Conservation (phyloP, 208 protist species). For the Wallacemonas collosoma region DNA sequence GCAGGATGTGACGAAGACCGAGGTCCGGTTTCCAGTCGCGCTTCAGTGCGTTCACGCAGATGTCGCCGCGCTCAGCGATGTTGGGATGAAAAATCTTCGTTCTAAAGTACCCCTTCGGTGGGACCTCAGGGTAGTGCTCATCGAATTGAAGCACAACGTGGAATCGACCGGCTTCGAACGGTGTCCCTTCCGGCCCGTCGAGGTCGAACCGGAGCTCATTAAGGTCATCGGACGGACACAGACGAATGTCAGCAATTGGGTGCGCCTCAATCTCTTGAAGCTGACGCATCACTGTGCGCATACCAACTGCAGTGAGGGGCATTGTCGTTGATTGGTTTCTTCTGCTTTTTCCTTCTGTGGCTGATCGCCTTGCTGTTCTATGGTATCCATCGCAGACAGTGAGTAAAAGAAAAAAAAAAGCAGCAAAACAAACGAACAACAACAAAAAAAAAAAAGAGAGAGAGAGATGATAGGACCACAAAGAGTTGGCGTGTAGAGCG, state of each 20-base stretch:
- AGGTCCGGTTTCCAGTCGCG: conserved; percentile 95
- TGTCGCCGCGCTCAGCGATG: conserved; percentile 97
- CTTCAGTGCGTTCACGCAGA: conserved; percentile 99
- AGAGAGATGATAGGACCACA: not conserved
- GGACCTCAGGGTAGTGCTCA: conserved; percentile 93
- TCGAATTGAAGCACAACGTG: conserved; percentile 91
- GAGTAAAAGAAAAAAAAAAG: conserved; percentile 8
- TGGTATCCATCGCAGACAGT: not conserved
- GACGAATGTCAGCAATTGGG: conserved; percentile 90
- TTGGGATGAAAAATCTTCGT: conserved; percentile 99
- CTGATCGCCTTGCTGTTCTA: too few relatives aligned
- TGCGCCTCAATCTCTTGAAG: conserved; percentile 69
- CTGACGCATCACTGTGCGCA: conserved; percentile 87
- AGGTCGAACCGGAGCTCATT: conserved; percentile 93
- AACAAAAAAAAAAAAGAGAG: conserved; percentile 21
- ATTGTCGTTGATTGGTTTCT: conserved; percentile 35
- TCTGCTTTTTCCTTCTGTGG: conserved; percentile 25
- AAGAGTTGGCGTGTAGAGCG: too few relatives aligned
- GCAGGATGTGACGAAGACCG: conserved; percentile 95
- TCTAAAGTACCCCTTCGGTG: conserved; percentile 97
- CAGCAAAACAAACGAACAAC: conserved; percentile 19
- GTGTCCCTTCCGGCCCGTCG: conserved; percentile 94
- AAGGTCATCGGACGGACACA: conserved; percentile 90
- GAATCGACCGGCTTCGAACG: conserved; percentile 96
- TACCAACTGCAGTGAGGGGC: conserved; percentile 76